phyloP scores from a whole-genome alignment of 495 filamentous ascomycete species.

The Polyplosphaeria fusca region DNA sequence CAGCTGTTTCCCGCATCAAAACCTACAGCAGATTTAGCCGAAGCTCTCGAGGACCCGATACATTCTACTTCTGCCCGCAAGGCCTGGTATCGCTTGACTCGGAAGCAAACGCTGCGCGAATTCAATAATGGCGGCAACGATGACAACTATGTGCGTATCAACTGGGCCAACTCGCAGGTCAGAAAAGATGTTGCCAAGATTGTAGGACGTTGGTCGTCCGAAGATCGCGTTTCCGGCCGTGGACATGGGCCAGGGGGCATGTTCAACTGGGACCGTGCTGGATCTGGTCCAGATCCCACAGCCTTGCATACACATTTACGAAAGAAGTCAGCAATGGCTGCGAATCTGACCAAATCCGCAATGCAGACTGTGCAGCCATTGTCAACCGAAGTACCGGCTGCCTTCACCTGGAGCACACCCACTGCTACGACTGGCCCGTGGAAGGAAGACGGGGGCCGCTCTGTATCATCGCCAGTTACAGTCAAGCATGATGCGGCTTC shows the following conservation, averaged over 20 bases:
- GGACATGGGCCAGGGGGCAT: constrained; percentile 12
- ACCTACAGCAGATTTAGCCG: not conserved
- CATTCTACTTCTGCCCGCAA: constrained; percentile 30
- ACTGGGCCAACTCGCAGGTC: constrained; percentile 28
- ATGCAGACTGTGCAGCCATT: constrained; percentile 6
- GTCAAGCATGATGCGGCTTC: not conserved
- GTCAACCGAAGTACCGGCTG: constrained; percentile 10
- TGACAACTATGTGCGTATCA: constrained; percentile 32
- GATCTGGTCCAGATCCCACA: not conserved
- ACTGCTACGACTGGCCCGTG: not conserved
- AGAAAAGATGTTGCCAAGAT: constrained; percentile 23
- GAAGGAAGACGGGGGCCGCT: not conserved
- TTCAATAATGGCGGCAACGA: constrained; percentile 33
- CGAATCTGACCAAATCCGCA: not conserved
- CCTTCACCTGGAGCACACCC: constrained; percentile 31
- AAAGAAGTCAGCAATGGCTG: constrained; percentile 7
- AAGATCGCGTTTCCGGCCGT: constrained; percentile 29
- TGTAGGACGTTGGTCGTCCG: constrained; percentile 25
- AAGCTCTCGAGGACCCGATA: constrained; percentile 24
- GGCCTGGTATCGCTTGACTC: constrained; percentile 34
- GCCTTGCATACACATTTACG: not conserved
- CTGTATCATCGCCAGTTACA: constrained; percentile 6
- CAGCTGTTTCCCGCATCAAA: constrained; percentile 20
- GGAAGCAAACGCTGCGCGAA: constrained; percentile 33
- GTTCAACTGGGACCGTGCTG: constrained; percentile 29